Conservation (phyloP, 306 rosid species). For the Ochetophila trinervis region DNA sequence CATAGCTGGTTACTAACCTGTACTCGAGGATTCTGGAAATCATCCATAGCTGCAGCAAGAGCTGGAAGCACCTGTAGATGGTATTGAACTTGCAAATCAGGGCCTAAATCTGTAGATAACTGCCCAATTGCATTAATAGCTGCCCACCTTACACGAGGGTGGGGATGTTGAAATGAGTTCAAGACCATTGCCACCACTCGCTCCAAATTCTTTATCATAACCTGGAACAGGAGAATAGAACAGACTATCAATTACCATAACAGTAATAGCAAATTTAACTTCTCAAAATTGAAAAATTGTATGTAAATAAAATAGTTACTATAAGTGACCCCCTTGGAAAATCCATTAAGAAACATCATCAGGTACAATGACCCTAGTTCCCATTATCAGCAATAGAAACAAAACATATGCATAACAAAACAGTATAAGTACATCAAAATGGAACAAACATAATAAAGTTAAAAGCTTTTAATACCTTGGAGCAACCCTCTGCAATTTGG, state of each 20-base stretch:
- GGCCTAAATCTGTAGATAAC: constrained; percentile 95
- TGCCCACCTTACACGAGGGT: constrained; percentile 99
- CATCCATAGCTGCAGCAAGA: constrained; percentile 91
- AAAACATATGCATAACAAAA: not conserved
- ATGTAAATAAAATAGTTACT: not conserved
- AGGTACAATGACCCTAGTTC: not conserved
- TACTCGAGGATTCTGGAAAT: constrained; percentile 94
- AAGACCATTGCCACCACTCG: constrained; percentile 97
- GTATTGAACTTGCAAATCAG: constrained; percentile 85
- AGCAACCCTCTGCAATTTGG: constrained; percentile 91
- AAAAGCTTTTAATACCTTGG: constrained; percentile 49
- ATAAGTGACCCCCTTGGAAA: not conserved
- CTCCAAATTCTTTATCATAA: constrained; percentile 87
- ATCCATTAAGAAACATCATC: not conserved
- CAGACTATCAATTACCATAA: not conserved
- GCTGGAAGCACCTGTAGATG: constrained; percentile 88
- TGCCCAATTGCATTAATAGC: constrained; percentile 98
- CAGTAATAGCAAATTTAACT: not conserved
- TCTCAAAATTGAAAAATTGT: not conserved
- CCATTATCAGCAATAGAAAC: too few relatives aligned
- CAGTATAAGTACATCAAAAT: not conserved
- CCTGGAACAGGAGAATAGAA: constrained; percentile 40
- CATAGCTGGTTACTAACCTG: constrained; percentile 51
- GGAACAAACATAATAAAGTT: not conserved
- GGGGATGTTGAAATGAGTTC: constrained; percentile 89